Evolutionary conservation across 371 early-diverging fungal genomes (phyloP).

Genomic region (Mucor velutinosus): DNA sequence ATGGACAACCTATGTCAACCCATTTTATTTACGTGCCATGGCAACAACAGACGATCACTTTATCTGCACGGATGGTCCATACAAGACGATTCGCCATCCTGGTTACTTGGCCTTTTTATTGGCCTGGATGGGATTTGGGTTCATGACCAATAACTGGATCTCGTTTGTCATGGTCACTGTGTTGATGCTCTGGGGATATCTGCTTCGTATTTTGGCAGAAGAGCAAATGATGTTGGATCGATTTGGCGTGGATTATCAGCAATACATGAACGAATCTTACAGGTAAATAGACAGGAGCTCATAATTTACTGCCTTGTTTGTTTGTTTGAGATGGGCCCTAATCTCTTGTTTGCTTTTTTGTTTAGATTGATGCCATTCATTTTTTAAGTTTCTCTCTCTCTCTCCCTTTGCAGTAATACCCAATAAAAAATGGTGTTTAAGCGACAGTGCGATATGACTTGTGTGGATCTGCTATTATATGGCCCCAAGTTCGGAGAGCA

Average conservation of each 20-base stretch:
- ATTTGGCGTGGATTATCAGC: slow-evolving; percentile 50
- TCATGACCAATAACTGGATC: slow-evolving; percentile 32
- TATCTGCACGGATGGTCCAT: slow-evolving; percentile 49
- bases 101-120: slow-evolving; percentile 40
- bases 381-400: background rate
- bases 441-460: too few relatives aligned
- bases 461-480: too few relatives aligned
- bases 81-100: slow-evolving; percentile 44
- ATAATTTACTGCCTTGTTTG: background rate
- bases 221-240: slow-evolving; percentile 50
- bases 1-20: slow-evolving; percentile 39
- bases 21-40: slow-evolving; percentile 41
- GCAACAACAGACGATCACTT: slow-evolving; percentile 45
- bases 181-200: slow-evolving; percentile 24
- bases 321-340: background rate
- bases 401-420: background rate
- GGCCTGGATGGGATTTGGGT: slow-evolving; percentile 46
- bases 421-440: background rate
- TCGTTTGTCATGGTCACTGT: slow-evolving; percentile 22
- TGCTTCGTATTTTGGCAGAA: slow-evolving; percentile 37
- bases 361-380: background rate
- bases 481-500: too few relatives aligned
- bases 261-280: slow-evolving; percentile 41
- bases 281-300: slow-evolving; percentile 16
- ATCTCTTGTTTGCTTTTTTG: background rate